phyloP scores from a whole-genome alignment of 768 basidiomycete genomes.

The Lanmaoa pseudosensibilis region DNA sequence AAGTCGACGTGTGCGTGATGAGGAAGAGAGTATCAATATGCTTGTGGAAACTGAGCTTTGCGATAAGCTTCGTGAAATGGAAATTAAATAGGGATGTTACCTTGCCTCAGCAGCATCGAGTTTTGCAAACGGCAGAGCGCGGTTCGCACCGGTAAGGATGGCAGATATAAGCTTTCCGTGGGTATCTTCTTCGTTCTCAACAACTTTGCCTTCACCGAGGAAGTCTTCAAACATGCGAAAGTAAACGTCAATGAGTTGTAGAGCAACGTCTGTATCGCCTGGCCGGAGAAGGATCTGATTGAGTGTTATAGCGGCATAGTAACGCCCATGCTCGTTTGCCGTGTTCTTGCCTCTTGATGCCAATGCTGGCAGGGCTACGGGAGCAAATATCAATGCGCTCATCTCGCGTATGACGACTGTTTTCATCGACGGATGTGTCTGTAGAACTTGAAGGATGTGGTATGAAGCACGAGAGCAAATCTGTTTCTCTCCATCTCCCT shows the following conservation, averaged over 20 bases:
- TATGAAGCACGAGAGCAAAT: conserved; percentile 90
- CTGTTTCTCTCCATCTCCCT: conserved; percentile 89
- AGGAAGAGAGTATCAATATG: conserved; percentile 93
- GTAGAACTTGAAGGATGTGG: conserved; percentile 84
- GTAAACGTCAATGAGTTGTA: conserved; percentile 82
- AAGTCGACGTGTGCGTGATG: conserved; percentile 93
- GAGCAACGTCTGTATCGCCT: conserved; percentile 71
- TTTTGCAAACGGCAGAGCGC: conserved; percentile 90
- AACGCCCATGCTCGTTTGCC: conserved; percentile 71
- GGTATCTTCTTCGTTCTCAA: conserved; percentile 52
- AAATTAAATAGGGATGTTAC: conserved; percentile 40
- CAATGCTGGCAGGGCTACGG: conserved; percentile 22
- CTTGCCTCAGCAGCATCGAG: conserved; percentile 65
- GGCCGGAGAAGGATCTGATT: conserved; percentile 83
- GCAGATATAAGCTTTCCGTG: conserved; percentile 86
- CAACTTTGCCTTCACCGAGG: conserved; percentile 57
- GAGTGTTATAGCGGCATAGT: conserved; percentile 91
- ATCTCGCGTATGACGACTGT: conserved; percentile 84
- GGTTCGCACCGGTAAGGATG: conserved; percentile 90
- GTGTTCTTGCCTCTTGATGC: conserved; percentile 32
- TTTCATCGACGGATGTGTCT: conserved; percentile 94
- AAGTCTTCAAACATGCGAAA: conserved; percentile 93
- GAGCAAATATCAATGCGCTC: conserved; percentile 59
- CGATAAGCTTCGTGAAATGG: conserved; percentile 2
- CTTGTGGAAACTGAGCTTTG: conserved; percentile 59